Base-by-base conservation (phyloP, 1,284 basidiomycete genomes). In the Papiliotrema flavescens region DNA sequence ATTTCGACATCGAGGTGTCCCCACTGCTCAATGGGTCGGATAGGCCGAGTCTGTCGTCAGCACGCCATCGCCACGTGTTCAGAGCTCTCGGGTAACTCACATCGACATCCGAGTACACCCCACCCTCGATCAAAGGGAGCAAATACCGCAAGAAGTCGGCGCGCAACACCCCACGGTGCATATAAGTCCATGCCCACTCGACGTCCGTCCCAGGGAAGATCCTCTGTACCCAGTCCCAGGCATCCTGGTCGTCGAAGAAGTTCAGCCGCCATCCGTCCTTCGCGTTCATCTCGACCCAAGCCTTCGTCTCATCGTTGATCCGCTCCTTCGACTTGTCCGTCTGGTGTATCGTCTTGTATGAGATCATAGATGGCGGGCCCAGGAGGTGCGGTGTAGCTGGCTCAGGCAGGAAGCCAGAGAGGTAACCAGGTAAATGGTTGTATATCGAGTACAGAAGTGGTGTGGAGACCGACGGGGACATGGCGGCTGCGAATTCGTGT, bases 91-190 rank as follows among this genome's bases (percentile, higher is more conserved):
- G 8, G 35, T 2, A 3, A 64, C 67, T 69, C 57, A 73, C 70
- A 49, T 74, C 71, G 15, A 73, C 69, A 49, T 78, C 77, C 17
- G 69, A 62, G 59, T 78, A 78, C 34, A 77, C 69, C 11, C 77
- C 77, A 1, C 77, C 77, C 41, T 75, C 60, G 13, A 78, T 59
- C n/a, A 76, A 56, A 1, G 76, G 66, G 7, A 78, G 55, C 8
- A 79, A 62, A 53, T 79, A 79, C 23, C 76, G 59, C 48, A 78
- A 62, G 35, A 78, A 67, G 53, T 78, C 77, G n/a, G 75, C 73
- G 56, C 63, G 69, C 57, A 76, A 59, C 11, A 78, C 74, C 14
- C 73, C 74, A 17, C 71, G 62, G 23, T 67, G 62, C 59, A 78
- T 63, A 24, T 48, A 61, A 26, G 66, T 40, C 73, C 75, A 78